Evolutionary conservation across 2,329 filamentous ascomycete genomes (phyloP).

Genomic region (Ophiocordyceps camponoti-saundersi): DNA sequence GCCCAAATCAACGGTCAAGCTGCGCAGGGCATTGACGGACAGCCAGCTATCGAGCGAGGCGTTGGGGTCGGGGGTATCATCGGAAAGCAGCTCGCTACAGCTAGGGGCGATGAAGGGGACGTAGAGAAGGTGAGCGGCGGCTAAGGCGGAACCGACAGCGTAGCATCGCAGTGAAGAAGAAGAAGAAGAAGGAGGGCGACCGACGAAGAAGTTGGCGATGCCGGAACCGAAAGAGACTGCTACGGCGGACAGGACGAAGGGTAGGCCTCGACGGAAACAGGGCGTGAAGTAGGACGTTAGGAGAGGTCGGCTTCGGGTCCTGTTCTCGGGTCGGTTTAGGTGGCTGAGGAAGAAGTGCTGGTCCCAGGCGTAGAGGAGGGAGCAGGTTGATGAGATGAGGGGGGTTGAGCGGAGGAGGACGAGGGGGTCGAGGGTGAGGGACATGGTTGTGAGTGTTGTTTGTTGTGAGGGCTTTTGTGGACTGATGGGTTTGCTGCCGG

Average conservation of each 20-base stretch:
- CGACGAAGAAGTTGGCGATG: not conserved
- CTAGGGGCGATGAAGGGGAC: not conserved
- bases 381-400: not conserved
- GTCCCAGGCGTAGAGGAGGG: constrained; percentile 1
- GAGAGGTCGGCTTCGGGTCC: not conserved
- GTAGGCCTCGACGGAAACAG: not conserved
- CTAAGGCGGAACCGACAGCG: not conserved
- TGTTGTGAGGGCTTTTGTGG: not conserved
- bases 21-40: not conserved
- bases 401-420: not conserved
- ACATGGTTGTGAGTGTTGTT: not conserved
- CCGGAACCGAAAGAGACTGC: not conserved
- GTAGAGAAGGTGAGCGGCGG: not conserved
- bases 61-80: not conserved
- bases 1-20: not conserved
- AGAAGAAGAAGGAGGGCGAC: not conserved
- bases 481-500: not conserved
- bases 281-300: not conserved
- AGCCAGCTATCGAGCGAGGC: not conserved
- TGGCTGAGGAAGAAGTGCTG: not conserved
- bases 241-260: not conserved
- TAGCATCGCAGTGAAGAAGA: not conserved
- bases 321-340: not conserved
- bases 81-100: not conserved
- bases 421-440: not conserved